These are phyloP conservation scores for Nevesoporus exiguus DNA, from an alignment of 768 basidiomycete species.

Conservation along the genomic window DNA sequence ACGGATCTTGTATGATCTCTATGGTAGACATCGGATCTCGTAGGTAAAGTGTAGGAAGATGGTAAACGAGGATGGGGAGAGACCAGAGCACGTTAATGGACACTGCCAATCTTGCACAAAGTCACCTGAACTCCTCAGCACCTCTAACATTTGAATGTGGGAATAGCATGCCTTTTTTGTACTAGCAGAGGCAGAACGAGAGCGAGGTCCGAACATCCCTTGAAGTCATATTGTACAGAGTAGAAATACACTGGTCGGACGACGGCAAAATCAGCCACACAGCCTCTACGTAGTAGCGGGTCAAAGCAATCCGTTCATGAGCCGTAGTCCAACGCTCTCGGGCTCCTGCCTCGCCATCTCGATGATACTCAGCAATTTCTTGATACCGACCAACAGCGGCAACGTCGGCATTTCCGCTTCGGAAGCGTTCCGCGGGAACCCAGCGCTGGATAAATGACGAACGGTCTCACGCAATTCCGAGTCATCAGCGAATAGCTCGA, in stretches of 20 bases:
- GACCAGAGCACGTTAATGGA: background rate
- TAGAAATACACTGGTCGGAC: background rate
- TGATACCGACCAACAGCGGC: constrained; percentile 81
- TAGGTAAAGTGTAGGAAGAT: background rate
- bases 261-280: no score
- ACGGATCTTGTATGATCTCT: constrained; percentile 39
- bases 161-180: constrained; percentile 26
- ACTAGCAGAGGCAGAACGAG: no score
- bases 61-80: background rate
- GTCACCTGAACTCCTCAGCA: constrained; percentile 8
- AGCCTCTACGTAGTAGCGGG: background rate
- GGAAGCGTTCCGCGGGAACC: constrained; percentile 46
- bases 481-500: constrained; percentile 63
- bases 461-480: constrained; percentile 58
- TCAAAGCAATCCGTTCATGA: constrained; percentile 57
- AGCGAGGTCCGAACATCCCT: no score
- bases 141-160: constrained; percentile 12
- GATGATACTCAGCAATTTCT: constrained; percentile 84
- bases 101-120: background rate
- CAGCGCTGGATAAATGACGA: constrained; percentile 67
- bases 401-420: constrained; percentile 43
- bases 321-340: constrained; percentile 69
- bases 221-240: background rate
- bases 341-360: constrained; percentile 99
- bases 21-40: constrained; percentile 21